Percentiles rank a stretch among this genome's conserved stretches.
Evolutionary conservation across 2,329 filamentous ascomycete genomes (phyloP).

Genomic region (Lecanosticta acicola): DNA sequence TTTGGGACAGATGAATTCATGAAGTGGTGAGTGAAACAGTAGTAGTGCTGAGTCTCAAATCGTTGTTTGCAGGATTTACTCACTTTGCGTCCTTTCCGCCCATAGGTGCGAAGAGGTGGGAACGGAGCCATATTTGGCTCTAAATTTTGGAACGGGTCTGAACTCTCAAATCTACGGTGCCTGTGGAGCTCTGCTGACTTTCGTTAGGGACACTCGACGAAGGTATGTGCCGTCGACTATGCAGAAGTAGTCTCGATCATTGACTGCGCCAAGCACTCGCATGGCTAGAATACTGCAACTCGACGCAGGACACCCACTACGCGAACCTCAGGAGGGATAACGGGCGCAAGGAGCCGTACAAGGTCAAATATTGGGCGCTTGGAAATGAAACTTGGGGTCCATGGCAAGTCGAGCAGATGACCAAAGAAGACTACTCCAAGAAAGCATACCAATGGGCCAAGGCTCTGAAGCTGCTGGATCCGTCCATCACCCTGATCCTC

Average conservation of each 20-base stretch:
- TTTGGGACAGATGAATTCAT: slow-evolving; percentile 87
- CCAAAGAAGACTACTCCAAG: slow-evolving; percentile 63
- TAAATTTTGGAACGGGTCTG: slow-evolving; percentile 73
- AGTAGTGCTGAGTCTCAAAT: not conserved
- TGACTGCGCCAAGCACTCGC: slow-evolving; percentile 50
- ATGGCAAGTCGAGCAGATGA: slow-evolving; percentile 62
- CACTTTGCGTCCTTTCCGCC: no score
- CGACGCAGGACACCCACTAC: slow-evolving; percentile 69
- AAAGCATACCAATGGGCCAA: slow-evolving; percentile 68
- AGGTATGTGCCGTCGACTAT: slow-evolving; percentile 46
- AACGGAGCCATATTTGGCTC: slow-evolving; percentile 70
- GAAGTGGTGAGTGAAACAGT: slow-evolving; percentile 55
- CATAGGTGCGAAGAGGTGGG: slow-evolving; percentile 57
- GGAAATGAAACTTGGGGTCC: slow-evolving; percentile 69
- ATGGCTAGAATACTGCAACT: slow-evolving; percentile 86
- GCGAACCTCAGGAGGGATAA: slow-evolving; percentile 73
- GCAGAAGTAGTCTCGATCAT: no score
- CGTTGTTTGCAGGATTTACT: not conserved
- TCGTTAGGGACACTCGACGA: slow-evolving; percentile 43
- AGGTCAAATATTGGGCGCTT: slow-evolving; percentile 79
- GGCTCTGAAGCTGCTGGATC: slow-evolving; percentile 65
- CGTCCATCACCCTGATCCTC: slow-evolving; percentile 62
- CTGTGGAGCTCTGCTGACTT: slow-evolving; percentile 8
- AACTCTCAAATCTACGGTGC: not conserved
- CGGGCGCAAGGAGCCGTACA: slow-evolving; percentile 70